Conservation (phyloP, 768 basidiomycete species). For the Scleroderma bovista region DNA sequence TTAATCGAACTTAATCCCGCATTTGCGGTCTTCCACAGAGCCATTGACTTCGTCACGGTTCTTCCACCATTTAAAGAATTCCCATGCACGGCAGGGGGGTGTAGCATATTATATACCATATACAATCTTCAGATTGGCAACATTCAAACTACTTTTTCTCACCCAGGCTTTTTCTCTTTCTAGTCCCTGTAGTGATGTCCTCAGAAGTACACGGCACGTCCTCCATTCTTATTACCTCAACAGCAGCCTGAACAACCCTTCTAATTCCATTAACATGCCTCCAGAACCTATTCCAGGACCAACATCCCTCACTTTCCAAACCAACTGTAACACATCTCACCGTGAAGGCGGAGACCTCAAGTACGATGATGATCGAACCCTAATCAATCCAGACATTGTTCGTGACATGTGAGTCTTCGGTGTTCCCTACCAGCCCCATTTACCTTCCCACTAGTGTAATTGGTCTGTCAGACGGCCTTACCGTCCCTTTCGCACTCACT, state of each 20-base stretch:
- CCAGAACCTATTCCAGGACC: constrained; percentile 40
- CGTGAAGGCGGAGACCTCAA: constrained; percentile 72
- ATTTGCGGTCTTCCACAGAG: too few species aligned
- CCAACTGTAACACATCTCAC: constrained; percentile 53
- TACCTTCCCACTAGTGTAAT: constrained; percentile 52
- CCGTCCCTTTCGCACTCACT: constrained; percentile 87
- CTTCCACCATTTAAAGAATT: too few species aligned
- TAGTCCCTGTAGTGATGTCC: neutral
- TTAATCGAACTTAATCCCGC: too few species aligned
- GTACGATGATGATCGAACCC: constrained; percentile 65
- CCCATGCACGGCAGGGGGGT: too few species aligned
- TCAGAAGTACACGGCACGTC: constrained; percentile 9
- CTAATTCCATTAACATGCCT: constrained; percentile 58
- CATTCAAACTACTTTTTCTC: too few species aligned
- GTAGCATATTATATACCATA: too few species aligned
- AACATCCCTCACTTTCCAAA: constrained; percentile 39
- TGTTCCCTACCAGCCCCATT: neutral
- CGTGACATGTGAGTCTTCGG: constrained; percentile 68
- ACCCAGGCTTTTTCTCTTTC: too few species aligned
- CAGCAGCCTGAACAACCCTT: constrained; percentile 5
- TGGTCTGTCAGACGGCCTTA: constrained; percentile 86
- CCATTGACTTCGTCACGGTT: too few species aligned
- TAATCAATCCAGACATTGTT: constrained; percentile 85
- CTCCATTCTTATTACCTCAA: constrained; percentile 18
- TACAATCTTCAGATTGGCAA: too few species aligned